Conservation (phyloP, 768 basidiomycete genomes). For the Royoungia palumana region DNA sequence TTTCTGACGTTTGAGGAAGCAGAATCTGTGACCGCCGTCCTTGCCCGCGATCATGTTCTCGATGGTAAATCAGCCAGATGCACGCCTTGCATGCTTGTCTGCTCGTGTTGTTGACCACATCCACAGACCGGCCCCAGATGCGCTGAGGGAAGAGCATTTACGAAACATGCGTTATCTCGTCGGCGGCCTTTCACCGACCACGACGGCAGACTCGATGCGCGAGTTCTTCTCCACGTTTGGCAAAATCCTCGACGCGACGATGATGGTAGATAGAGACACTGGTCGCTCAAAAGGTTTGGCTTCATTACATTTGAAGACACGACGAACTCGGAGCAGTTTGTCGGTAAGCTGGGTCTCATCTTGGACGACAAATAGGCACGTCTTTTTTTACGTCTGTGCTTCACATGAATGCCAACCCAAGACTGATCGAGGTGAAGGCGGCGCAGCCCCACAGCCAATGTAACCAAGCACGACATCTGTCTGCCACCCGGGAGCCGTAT, state of each 20-base stretch:
- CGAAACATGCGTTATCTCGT: slow-evolving; percentile 94
- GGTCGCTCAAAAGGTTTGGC: slow-evolving; percentile 96
- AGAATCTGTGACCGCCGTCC: slow-evolving; percentile 89
- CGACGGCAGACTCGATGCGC: slow-evolving; percentile 92
- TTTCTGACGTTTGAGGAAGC: slow-evolving; percentile 96
- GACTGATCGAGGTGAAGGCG: slow-evolving; percentile 75
- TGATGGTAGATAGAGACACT: slow-evolving; percentile 97
- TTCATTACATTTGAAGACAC: slow-evolving; percentile 95
- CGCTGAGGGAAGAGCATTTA: slow-evolving; percentile 93
- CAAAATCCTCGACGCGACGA: slow-evolving; percentile 93
- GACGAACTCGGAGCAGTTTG: slow-evolving; percentile 85
- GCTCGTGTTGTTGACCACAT: slow-evolving; percentile 4
- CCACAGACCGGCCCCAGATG: slow-evolving; percentile 97
- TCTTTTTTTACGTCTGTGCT: background rate
- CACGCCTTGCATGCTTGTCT: no score
- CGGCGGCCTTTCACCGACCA: slow-evolving; percentile 86
- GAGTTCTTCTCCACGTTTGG: slow-evolving; percentile 93
- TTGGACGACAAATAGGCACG: slow-evolving; percentile 76
- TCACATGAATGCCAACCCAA: background rate
- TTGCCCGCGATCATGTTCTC: slow-evolving; percentile 90
- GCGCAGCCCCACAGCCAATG: slow-evolving; percentile 71
- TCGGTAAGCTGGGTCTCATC: slow-evolving; percentile 83
- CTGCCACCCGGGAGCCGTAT: slow-evolving; percentile 22
- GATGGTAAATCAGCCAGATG: slow-evolving; percentile 89
- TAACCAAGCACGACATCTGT: slow-evolving; percentile 44